These are phyloP conservation scores for Beauveria medogensis DNA, from an alignment of 2,329 filamentous ascomycete genomes.

Conservation along the genomic window DNA sequence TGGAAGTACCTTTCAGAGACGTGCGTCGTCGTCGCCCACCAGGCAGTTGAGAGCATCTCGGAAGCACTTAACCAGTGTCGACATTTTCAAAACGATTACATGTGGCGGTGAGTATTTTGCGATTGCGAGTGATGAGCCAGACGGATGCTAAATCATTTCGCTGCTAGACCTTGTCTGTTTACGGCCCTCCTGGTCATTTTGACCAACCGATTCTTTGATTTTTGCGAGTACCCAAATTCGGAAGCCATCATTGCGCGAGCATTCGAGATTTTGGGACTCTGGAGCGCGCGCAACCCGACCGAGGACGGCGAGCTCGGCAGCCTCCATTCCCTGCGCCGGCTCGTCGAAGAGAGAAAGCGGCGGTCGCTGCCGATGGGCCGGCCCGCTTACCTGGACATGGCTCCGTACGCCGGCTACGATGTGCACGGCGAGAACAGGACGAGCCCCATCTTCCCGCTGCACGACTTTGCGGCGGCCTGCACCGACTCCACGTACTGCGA, in stretches of 20 bases:
- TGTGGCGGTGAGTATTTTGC: conserved; percentile 1
- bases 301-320: not conserved
- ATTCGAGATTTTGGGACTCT: not conserved
- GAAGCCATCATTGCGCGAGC: conserved; percentile 28
- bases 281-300: not conserved
- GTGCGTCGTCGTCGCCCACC: not conserved
- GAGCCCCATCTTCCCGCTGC: not conserved
- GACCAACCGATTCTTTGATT: conserved; percentile 46
- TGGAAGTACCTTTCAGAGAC: not conserved
- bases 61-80: not conserved
- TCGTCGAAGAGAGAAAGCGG: not conserved
- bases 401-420: not conserved
- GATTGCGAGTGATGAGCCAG: too few relatives aligned
- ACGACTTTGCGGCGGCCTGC: not conserved
- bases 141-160: not conserved
- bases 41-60: not conserved
- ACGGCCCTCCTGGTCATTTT: conserved; percentile 45
- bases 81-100: not conserved
- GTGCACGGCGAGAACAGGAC: not conserved
- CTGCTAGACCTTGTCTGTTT: conserved; percentile 47
- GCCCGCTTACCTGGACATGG: not conserved
- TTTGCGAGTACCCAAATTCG: conserved; percentile 38
- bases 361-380: not conserved
- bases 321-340: not conserved
- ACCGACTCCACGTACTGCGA: not conserved